Base-by-base conservation (phyloP, 805 yeast species). In the Wickerhamiella sorbophila region DNA sequence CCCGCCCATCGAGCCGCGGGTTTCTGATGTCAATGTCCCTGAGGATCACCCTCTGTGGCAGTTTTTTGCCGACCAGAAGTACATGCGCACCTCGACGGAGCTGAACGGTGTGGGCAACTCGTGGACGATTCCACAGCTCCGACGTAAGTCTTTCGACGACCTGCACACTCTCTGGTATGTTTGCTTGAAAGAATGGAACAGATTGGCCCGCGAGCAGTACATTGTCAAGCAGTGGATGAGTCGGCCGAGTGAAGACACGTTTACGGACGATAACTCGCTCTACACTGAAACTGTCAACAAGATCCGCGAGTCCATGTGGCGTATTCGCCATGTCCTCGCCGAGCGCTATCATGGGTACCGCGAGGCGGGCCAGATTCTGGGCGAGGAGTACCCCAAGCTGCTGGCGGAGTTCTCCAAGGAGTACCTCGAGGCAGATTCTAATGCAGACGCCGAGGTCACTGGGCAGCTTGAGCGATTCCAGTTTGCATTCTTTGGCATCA, bases 31-130 rank as follows among this genome's bases (percentile, higher is more conserved):
- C 42, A 69, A 69, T 45, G 81, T 82, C 27, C 71, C 75, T 12
- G 88, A 79, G 4, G 81, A 80, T 58, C 98, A 91, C 62, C 98
- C 97, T 24, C 68, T 91, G 48, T 91, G 95, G 95, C 87, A 82
- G 53, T 91, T 91, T 59, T 91, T 88, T 65, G 57, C 58, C 48
- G 71, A 81, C 32, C 68, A 76, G 44, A 67, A 70, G 52, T 74
- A 77, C 45, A 62, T 81, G 45, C 72, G 96, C 51, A 57, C 66
- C 1, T 61, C 70, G 2, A 72, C 67, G 2, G 82, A 77, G 19
- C 43, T 61, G 38, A 48, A 49, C 36, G 52, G 52, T 39, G 36
- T 48, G 14, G 60, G 91, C 14, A 71, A 94, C 52, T 65, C 91
- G 4, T 91, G 98, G 98, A 64, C 79, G 4, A 69, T 86, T 41